Evolutionary conservation across 208 protist genomes (phyloP).

Genomic region (Zelonia costaricensis): DNA sequence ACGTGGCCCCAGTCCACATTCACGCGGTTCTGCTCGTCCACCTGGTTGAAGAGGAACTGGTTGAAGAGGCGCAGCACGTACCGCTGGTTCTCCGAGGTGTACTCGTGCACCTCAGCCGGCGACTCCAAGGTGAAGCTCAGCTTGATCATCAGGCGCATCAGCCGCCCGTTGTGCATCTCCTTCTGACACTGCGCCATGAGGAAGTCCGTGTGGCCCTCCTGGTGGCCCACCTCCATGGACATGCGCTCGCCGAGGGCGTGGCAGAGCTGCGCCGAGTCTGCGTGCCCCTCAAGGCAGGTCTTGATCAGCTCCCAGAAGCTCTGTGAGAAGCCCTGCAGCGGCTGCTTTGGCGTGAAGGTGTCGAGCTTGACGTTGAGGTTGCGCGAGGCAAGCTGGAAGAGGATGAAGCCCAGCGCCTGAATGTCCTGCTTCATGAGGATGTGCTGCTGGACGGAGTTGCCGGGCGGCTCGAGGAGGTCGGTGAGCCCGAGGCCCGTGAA

Average conservation of each 20-base stretch:
- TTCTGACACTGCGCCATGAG: conserved; percentile 91
- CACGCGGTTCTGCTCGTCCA: conserved; percentile 89
- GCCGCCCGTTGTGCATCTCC: conserved; percentile 95
- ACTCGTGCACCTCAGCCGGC: conserved; percentile 81
- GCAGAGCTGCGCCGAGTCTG: conserved; percentile 67
- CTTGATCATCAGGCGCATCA: conserved; percentile 95
- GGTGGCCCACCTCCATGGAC: conserved; percentile 88
- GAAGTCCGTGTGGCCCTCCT: conserved; percentile 88
- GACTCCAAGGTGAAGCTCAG: conserved; percentile 92
- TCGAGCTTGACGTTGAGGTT: conserved; percentile 64
- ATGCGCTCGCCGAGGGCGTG: conserved; percentile 80
- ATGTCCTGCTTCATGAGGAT: conserved; percentile 81
- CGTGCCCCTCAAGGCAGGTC: conserved; percentile 67
- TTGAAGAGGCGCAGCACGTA: conserved; percentile 94
- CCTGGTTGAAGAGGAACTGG: conserved; percentile 97
- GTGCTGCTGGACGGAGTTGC: conserved; percentile 25
- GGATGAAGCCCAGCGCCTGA: conserved; percentile 72
- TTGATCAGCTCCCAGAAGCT: conserved; percentile 84
- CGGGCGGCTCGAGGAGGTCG: conserved; percentile 69
- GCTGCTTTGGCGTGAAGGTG: conserved; percentile 59
- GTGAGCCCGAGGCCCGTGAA: conserved; percentile 82
- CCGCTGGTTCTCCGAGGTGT: conserved; percentile 62
- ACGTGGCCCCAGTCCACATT: conserved; percentile 95
- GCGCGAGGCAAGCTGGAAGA: conserved; percentile 78
- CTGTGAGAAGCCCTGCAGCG: conserved; percentile 68